These are phyloP conservation scores for Bryoerythrophyllum caledonicum DNA, from an alignment of 225 moss, liverwort and hornwort species.

Conservation along the genomic window DNA sequence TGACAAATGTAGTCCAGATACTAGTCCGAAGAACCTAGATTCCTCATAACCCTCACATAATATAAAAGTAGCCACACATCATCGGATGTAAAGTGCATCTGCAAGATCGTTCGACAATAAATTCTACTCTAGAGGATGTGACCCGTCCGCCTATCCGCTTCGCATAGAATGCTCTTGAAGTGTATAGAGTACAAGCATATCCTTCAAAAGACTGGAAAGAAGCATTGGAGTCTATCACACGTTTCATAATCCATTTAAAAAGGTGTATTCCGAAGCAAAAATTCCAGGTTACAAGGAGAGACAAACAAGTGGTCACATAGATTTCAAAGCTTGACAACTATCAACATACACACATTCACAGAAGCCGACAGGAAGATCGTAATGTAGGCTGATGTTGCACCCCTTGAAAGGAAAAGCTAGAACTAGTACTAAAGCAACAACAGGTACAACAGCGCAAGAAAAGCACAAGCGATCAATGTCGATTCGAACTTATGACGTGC, in stretches of 20 bases:
- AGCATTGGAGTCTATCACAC: neutral
- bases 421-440: neutral
- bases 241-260: neutral
- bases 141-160: neutral
- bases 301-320: neutral
- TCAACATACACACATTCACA: neutral
- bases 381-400: neutral
- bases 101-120: neutral
- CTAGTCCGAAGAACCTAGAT: neutral
- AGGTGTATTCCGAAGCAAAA: neutral
- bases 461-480: neutral
- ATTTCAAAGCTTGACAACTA: neutral
- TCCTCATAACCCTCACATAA: neutral
- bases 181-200: neutral
- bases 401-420: conserved; percentile 1
- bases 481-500: neutral
- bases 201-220: neutral
- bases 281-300: neutral
- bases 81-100: neutral
- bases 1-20: too few species aligned
- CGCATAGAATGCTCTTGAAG: neutral
- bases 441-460: neutral
- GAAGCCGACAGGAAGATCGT: neutral
- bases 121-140: neutral
- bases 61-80: neutral